A percentile compares a stretch with the other conserved stretches of the same genome.
phyloP scores from a whole-genome alignment of 2,329 filamentous ascomycete genomes.

The Trichoderma sp. region DNA sequence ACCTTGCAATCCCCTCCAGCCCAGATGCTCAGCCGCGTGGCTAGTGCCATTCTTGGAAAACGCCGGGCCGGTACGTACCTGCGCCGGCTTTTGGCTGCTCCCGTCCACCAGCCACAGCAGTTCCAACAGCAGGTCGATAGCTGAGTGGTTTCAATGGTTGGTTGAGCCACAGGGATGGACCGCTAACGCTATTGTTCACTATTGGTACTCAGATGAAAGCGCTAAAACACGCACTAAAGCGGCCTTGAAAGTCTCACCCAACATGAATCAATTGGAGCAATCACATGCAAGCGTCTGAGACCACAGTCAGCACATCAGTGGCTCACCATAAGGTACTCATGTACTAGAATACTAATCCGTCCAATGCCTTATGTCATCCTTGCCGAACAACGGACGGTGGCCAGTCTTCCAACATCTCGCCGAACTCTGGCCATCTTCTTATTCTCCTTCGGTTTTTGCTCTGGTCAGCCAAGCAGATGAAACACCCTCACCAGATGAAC shows the following conservation, averaged over 20 bases:
- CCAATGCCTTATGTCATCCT: constrained; percentile 22
- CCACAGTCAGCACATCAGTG: neutral
- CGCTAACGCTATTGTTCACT: neutral
- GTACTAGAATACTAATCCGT: neutral
- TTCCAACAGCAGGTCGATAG: too few species aligned
- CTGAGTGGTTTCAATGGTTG: neutral
- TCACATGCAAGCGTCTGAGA: constrained; percentile 18
- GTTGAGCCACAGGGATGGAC: constrained; percentile 12
- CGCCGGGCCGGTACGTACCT: neutral
- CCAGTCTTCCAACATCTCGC: neutral
- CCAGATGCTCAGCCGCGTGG: constrained; percentile 16
- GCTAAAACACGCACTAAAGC: neutral
- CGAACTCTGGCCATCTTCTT: neutral
- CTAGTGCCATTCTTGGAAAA: neutral
- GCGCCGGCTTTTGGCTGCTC: neutral
- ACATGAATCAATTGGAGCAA: neutral
- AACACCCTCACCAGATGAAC: neutral
- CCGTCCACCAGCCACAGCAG: constrained; percentile 12
- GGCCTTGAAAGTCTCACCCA: neutral
- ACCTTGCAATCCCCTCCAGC: constrained; percentile 19
- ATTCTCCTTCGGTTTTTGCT: neutral
- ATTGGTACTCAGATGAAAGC: neutral
- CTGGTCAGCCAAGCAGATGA: constrained; percentile 3
- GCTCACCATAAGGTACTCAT: neutral
- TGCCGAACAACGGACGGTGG: constrained; percentile 2